These are phyloP conservation scores for Thalassiosira profunda DNA, from an alignment of 108 stramenopile genomes.

Conservation along the genomic window DNA sequence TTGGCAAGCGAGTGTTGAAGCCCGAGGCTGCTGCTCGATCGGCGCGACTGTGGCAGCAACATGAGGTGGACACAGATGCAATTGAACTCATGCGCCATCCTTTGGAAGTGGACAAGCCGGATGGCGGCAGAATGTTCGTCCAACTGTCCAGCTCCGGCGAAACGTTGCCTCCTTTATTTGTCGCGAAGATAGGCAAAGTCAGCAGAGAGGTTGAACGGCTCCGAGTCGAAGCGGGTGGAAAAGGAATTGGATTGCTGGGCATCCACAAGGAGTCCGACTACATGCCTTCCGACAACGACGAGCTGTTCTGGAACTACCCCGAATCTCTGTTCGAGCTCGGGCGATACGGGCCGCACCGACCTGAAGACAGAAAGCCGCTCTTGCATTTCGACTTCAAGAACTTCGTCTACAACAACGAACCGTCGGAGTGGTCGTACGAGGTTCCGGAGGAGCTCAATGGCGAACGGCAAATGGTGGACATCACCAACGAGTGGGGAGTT, in stretches of 20 bases:
- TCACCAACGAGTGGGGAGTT: conserved; percentile 83
- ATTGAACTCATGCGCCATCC: neutral
- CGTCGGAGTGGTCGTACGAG: conserved; percentile 33
- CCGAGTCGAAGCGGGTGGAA: neutral
- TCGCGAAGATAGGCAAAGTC: neutral
- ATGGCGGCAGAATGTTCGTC: conserved; percentile 44
- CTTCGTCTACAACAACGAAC: conserved; percentile 57
- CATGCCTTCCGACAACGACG: conserved; percentile 9
- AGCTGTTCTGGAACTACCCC: conserved; percentile 21
- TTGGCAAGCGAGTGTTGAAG: conserved; percentile 60
- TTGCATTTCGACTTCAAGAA: conserved; percentile 57
- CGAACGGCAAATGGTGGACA: conserved; percentile 59
- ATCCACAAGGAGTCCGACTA: conserved; percentile 42
- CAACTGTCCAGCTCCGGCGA: conserved; percentile 40
- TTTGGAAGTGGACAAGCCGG: too few relatives aligned
- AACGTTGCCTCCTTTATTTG: too few relatives aligned
- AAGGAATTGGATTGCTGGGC: conserved; percentile 35
- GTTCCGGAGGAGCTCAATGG: conserved; percentile 30
- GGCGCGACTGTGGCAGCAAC: conserved; percentile 8
- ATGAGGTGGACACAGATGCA: conserved; percentile 16
- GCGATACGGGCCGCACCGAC: conserved; percentile 61
- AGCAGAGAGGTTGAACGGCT: conserved; percentile 19
- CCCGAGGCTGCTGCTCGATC: conserved; percentile 6
- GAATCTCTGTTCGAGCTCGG: conserved; percentile 57
- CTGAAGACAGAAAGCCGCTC: conserved; percentile 58